phyloP scores from a whole-genome alignment of 768 basidiomycete species.

The Pholiota conissans region DNA sequence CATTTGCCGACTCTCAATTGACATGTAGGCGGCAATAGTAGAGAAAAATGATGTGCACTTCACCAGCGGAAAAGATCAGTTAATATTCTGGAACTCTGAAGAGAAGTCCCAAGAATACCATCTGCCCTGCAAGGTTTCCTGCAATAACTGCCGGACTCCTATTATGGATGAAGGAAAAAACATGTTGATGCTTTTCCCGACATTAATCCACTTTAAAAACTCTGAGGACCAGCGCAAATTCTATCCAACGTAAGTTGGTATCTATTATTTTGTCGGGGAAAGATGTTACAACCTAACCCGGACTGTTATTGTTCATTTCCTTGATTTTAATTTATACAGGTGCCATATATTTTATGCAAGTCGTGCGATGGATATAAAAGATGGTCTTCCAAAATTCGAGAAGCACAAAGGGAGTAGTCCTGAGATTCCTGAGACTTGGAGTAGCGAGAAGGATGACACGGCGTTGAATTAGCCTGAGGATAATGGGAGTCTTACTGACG shows the following conservation, averaged over 20 bases:
- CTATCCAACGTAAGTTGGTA: background rate
- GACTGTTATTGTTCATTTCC: too few species aligned
- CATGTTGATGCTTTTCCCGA: background rate
- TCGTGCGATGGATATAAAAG: background rate
- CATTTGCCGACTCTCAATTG: background rate
- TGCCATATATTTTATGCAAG: background rate
- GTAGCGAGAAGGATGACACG: too few species aligned
- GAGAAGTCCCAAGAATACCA: background rate
- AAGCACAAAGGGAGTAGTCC: background rate
- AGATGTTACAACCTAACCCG: background rate
- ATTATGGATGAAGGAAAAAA: constrained; percentile 1
- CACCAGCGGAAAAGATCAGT: background rate
- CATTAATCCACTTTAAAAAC: background rate
- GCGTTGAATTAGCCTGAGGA: too few species aligned
- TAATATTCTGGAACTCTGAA: background rate
- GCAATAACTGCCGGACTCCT: background rate
- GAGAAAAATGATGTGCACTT: background rate
- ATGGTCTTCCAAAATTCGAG: background rate
- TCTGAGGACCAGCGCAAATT: background rate
- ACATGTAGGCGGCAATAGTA: background rate
- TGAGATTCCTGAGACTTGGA: background rate
- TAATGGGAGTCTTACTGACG: too few species aligned
- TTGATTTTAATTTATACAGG: background rate
- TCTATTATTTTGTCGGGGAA: background rate
- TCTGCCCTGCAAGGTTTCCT: background rate